These are phyloP conservation scores for Cordia subcordata DNA, from an alignment of 257 asterid species.

Conservation along the genomic window DNA sequence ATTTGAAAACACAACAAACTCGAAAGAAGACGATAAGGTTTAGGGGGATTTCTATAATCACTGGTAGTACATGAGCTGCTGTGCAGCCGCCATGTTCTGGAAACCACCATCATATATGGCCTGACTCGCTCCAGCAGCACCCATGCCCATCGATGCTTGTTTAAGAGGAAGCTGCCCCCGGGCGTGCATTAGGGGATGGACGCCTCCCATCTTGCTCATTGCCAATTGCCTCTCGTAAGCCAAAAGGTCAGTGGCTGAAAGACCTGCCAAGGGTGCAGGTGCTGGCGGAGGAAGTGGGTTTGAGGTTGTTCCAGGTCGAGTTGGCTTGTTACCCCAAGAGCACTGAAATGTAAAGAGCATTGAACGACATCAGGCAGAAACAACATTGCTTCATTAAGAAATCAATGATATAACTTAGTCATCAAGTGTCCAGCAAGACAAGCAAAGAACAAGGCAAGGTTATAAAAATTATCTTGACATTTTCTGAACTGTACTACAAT, in stretches of 20 bases:
- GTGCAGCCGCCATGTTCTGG: conserved; percentile 79
- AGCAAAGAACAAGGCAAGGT: no score
- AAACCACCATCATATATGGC: conserved; percentile 88
- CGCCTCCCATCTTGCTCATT: conserved; percentile 67
- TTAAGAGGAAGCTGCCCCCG: conserved; percentile 32
- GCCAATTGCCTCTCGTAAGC: conserved; percentile 78
- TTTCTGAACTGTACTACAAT: no score
- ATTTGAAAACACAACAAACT: background rate
- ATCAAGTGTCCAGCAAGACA: no score
- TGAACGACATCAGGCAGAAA: background rate
- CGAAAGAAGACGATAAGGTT: background rate
- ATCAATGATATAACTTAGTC: no score
- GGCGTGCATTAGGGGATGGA: conserved; percentile 47
- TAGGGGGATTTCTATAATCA: conserved; percentile 13
- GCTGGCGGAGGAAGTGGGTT: conserved; percentile 90
- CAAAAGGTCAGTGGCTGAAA: conserved; percentile 58
- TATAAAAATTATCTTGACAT: no score
- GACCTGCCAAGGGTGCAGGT: conserved; percentile 46
- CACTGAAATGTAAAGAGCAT: conserved; percentile 39
- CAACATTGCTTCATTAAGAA: no score
- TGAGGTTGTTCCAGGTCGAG: conserved; percentile 79
- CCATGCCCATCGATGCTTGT: conserved; percentile 37
- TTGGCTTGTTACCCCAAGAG: conserved; percentile 97
- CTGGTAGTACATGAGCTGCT: conserved; percentile 92
- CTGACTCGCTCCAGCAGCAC: conserved; percentile 63